These are phyloP conservation scores for Catharanthus roseus DNA, from an alignment of 257 asterid species.

Conservation along the genomic window DNA sequence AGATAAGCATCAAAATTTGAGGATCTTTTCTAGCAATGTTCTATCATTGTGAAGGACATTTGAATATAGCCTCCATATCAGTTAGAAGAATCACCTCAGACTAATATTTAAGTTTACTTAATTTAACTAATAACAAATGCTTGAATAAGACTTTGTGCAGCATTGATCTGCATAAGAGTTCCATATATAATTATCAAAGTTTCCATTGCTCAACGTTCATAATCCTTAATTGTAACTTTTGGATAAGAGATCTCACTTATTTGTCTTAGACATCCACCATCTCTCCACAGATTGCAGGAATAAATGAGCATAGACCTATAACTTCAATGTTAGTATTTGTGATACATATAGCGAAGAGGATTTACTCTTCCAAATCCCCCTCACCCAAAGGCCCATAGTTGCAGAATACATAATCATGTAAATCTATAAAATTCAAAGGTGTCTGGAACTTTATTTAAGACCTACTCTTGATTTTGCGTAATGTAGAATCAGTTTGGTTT, in stretches of 20 bases:
- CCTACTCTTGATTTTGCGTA: too few species aligned
- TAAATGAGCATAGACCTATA: constrained; percentile 78
- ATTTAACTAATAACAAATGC: constrained; percentile 83
- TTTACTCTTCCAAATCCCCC: too few species aligned
- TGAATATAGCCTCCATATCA: not conserved
- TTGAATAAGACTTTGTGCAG: constrained; percentile 95
- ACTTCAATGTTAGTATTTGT: constrained; percentile 94
- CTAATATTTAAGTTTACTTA: constrained; percentile 35
- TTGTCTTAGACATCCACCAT: constrained; percentile 80
- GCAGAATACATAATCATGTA: too few species aligned
- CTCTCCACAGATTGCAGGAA: constrained; percentile 90
- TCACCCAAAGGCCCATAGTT: too few species aligned
- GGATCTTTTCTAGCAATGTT: not conserved
- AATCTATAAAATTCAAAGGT: too few species aligned
- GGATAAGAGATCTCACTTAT: constrained; percentile 97
- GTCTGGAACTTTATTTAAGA: too few species aligned
- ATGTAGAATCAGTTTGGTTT: too few species aligned
- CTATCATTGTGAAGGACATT: not conserved
- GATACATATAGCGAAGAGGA: constrained; percentile 64
- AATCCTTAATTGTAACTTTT: constrained; percentile 58
- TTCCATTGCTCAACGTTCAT: constrained; percentile 74
- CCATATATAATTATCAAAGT: constrained; percentile 75
- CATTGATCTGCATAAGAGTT: constrained; percentile 86
- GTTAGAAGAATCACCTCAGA: constrained; percentile 20
- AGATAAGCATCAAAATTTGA: not conserved